Conservation (phyloP, 2,329 filamentous ascomycete species). For the Alternaria infectoria region DNA sequence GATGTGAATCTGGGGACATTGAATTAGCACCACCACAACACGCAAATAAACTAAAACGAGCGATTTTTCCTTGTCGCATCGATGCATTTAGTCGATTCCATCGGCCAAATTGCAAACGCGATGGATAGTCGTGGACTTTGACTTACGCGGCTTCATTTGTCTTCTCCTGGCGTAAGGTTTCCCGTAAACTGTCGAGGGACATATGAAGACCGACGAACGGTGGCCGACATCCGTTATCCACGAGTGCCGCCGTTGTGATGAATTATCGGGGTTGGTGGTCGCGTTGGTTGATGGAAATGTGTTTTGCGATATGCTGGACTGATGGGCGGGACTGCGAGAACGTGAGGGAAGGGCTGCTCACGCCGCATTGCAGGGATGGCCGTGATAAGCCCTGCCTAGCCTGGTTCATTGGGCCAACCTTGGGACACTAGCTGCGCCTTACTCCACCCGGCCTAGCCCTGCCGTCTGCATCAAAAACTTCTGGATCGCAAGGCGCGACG, state of each 20-base stretch:
- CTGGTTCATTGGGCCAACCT: constrained; percentile 10
- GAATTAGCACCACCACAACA: constrained; percentile 49
- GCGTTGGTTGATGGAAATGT: constrained; percentile 45
- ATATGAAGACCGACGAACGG: constrained; percentile 52
- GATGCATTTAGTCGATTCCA: constrained; percentile 18
- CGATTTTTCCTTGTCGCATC: constrained; percentile 52
- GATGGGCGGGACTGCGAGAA: constrained; percentile 37
- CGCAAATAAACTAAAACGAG: constrained; percentile 44
- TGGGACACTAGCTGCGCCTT: constrained; percentile 1
- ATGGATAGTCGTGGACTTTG: constrained; percentile 11
- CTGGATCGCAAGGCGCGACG: constrained; percentile 19
- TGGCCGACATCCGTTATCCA: constrained; percentile 58
- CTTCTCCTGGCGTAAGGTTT: constrained; percentile 49
- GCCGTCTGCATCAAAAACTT: constrained; percentile 29
- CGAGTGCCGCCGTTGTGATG: constrained; percentile 50
- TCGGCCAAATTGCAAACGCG: constrained; percentile 23
- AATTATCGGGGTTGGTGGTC: constrained; percentile 36
- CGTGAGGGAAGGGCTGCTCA: constrained; percentile 31
- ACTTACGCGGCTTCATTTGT: constrained; percentile 55
- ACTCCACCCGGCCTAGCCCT: constrained; percentile 23
- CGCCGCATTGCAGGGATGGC: constrained; percentile 16
- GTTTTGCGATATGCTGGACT: constrained; percentile 35
- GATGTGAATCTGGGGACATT: constrained; percentile 74
- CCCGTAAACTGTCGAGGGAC: constrained; percentile 55
- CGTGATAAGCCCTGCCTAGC: constrained; percentile 36